Conservation (phyloP, 768 basidiomycete species). For the Macrocybe gigantea region DNA sequence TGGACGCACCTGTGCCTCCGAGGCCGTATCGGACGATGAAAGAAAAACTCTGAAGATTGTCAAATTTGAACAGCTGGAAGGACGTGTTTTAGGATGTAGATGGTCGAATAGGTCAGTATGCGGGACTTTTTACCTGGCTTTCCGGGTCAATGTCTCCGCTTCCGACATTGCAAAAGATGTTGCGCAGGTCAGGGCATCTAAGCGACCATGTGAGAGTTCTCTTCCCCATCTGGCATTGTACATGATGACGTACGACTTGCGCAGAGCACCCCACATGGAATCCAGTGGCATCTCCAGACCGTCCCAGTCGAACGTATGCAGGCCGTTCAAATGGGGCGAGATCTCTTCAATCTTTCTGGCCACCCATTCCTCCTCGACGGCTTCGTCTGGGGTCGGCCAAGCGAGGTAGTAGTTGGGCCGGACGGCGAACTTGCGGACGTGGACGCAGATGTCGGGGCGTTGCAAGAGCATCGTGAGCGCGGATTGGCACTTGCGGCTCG, state of each 20-base stretch:
- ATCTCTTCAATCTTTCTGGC: conserved; percentile 26
- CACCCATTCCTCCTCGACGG: conserved; percentile 36
- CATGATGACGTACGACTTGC: conserved; percentile 24
- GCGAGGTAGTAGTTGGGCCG: conserved; percentile 48
- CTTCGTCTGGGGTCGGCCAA: conserved; percentile 39
- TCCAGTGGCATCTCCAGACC: conserved; percentile 41
- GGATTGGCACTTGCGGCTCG: conserved; percentile 30
- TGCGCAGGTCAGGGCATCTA: conserved; percentile 26
- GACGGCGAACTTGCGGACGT: conserved; percentile 37
- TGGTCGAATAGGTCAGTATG: not conserved
- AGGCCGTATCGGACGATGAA: conserved; percentile 42
- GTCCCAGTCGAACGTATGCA: conserved; percentile 49
- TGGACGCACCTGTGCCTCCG: conserved; percentile 25
- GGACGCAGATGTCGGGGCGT: conserved; percentile 28
- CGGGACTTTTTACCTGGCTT: conserved; percentile 18
- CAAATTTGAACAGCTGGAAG: conserved; percentile 35
- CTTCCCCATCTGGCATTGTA: too few species aligned
- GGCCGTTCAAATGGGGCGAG: conserved; percentile 21
- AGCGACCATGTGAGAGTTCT: too few species aligned
- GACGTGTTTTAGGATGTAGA: not conserved
- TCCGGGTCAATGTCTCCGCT: conserved; percentile 23
- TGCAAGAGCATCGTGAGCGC: conserved; percentile 30
- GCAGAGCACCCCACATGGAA: conserved; percentile 34
- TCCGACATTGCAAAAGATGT: conserved; percentile 41
- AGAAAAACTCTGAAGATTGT: conserved; percentile 37